Percentiles rank a stretch among this genome's conserved stretches.
These are phyloP conservation scores for Nannochloropsis gaditana DNA, from an alignment of 108 stramenopile genomes.

Conservation along the genomic window DNA sequence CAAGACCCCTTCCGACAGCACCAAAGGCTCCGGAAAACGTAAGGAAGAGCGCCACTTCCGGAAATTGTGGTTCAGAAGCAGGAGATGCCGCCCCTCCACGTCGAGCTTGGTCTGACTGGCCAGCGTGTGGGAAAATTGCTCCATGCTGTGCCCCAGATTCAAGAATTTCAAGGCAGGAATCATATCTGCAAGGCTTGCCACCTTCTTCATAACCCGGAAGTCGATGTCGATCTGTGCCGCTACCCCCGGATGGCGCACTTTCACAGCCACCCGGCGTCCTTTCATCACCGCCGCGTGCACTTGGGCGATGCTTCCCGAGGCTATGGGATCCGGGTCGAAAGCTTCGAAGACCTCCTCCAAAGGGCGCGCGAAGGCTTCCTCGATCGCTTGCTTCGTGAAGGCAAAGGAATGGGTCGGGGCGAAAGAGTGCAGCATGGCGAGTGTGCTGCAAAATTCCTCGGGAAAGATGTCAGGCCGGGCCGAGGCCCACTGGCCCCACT, in stretches of 20 bases:
- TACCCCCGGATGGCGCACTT: constrained; percentile 71
- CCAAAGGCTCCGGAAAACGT: constrained; percentile 30
- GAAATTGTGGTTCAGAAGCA: constrained; percentile 66
- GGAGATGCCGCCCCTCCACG: constrained; percentile 68
- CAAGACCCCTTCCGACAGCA: constrained; percentile 28
- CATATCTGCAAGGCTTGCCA: constrained; percentile 55
- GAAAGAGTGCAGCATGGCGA: constrained; percentile 57
- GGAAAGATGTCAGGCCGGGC: constrained; percentile 71
- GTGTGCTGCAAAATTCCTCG: constrained; percentile 58
- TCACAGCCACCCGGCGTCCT: constrained; percentile 55
- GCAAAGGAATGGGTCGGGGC: constrained; percentile 65
- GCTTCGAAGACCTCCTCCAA: constrained; percentile 59
- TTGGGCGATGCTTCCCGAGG: constrained; percentile 75
- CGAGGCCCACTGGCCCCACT: constrained; percentile 65
- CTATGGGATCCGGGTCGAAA: constrained; percentile 64
- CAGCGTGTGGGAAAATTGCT: constrained; percentile 74
- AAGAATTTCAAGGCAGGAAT: constrained; percentile 58
- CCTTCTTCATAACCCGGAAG: constrained; percentile 64
- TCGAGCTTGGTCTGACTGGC: constrained; percentile 66
- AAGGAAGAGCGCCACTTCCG: constrained; percentile 51
- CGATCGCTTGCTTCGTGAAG: constrained; percentile 56
- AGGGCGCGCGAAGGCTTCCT: constrained; percentile 6
- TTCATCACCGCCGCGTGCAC: constrained; percentile 36
- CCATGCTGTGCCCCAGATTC: constrained; percentile 59
- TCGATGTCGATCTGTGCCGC: constrained; percentile 65